A percentile compares a stretch with the other conserved stretches of the same genome.
Conservation (phyloP, 1,284 basidiomycete species). For the Butyriboletus appendiculatus region DNA sequence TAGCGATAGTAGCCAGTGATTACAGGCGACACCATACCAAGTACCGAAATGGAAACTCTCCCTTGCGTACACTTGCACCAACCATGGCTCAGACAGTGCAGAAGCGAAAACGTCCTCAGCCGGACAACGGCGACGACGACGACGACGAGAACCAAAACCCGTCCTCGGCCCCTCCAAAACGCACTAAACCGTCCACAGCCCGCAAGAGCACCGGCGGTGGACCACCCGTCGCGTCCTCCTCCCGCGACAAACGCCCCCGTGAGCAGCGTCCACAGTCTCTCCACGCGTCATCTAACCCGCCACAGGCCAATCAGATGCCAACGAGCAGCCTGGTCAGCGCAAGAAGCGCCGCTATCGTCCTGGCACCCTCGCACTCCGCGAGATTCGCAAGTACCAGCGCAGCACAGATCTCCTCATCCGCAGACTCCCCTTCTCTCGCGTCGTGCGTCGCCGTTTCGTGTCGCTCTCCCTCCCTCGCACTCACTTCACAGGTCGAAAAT, state of each 20-base stretch:
- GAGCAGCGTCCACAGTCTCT: constrained; percentile 7
- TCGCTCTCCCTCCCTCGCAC: neutral
- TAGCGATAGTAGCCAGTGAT: constrained; percentile 76
- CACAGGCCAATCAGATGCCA: constrained; percentile 25
- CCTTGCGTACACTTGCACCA: neutral
- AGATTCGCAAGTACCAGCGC: constrained; percentile 94
- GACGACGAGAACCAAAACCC: constrained; percentile 1
- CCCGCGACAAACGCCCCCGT: constrained; percentile 27
- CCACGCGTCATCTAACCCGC: constrained; percentile 8
- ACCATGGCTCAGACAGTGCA: constrained; percentile 55
- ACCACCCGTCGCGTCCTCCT: constrained; percentile 36
- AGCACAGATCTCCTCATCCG: constrained; percentile 85
- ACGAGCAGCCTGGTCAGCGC: constrained; percentile 33
- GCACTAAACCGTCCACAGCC: constrained; percentile 57
- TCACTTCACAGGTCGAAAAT: neutral
- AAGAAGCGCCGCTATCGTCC: constrained; percentile 76
- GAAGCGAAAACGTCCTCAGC: constrained; percentile 36
- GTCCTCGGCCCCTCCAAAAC: constrained; percentile 50
- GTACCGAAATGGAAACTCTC: constrained; percentile 12
- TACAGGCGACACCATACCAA: constrained; percentile 39
- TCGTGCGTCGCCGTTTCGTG: constrained; percentile 56
- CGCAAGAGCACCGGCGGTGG: constrained; percentile 74
- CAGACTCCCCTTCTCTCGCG: constrained; percentile 89
- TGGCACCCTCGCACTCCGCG: constrained; percentile 85
- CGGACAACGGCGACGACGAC: constrained; percentile 37